A percentile compares a stretch with the other conserved stretches of the same genome.
Conservation (phyloP, 306 rosid species). For the Canavalia gladiata region DNA sequence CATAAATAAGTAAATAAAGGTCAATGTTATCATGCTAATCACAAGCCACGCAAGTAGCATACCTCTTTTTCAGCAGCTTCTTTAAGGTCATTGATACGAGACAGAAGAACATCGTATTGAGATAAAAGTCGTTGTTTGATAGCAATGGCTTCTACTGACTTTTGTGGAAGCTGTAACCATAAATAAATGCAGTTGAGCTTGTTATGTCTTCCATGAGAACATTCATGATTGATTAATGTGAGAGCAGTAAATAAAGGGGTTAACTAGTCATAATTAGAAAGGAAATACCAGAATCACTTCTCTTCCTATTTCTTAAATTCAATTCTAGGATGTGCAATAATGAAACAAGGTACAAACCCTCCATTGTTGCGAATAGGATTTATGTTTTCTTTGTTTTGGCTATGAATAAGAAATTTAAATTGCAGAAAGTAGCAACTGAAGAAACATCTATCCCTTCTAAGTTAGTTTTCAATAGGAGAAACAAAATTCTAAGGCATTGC, state of each 20-base stretch:
- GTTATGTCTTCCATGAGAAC: slow-evolving; percentile 33
- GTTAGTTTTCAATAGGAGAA: slow-evolving; percentile 12
- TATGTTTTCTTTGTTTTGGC: neutral
- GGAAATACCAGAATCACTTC: slow-evolving; percentile 9
- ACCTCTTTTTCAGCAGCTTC: slow-evolving; percentile 96
- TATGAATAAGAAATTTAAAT: slow-evolving; percentile 27
- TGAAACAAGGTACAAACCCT: slow-evolving; percentile 22
- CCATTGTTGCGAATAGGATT: slow-evolving; percentile 2
- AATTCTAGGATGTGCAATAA: slow-evolving; percentile 29
- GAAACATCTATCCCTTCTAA: slow-evolving; percentile 23
- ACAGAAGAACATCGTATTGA: slow-evolving; percentile 87
- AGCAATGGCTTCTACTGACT: slow-evolving; percentile 74
- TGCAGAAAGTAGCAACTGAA: slow-evolving; percentile 15
- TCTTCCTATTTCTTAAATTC: slow-evolving; percentile 27
- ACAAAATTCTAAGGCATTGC: slow-evolving; percentile 18
- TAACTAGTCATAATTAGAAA: slow-evolving; percentile 21
- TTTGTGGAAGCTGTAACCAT: slow-evolving; percentile 83
- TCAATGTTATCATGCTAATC: slow-evolving; percentile 24
- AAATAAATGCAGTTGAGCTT: slow-evolving; percentile 34
- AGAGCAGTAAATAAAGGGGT: slow-evolving; percentile 27
- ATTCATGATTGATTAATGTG: slow-evolving; percentile 18
- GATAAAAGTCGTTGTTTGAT: slow-evolving; percentile 92
- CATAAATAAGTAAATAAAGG: slow-evolving; percentile 24
- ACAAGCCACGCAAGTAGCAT: slow-evolving; percentile 47
- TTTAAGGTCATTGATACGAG: slow-evolving; percentile 86